Evolutionary conservation across 352 stramenopile genomes (phyloP).

Genomic region (Stramenopiles sp.): DNA sequence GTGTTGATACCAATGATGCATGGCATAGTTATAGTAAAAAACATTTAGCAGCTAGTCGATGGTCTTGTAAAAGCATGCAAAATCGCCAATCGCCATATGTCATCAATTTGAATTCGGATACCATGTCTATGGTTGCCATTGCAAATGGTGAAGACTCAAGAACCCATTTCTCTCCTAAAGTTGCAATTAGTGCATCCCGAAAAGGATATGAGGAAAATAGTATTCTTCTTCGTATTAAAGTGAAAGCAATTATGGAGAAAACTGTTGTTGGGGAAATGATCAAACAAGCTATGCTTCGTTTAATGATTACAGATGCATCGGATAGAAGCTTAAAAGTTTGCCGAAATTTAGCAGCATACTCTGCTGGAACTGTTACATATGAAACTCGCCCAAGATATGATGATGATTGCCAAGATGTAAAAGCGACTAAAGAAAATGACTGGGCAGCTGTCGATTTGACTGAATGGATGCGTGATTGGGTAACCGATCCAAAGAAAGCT

Average conservation of each 20-base stretch:
- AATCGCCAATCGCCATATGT: not conserved
- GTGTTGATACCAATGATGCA: not conserved
- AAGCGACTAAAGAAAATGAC: not conserved
- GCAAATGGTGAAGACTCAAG: not conserved
- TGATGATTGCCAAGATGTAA: not conserved
- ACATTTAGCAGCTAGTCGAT: not conserved
- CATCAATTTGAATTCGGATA: not conserved
- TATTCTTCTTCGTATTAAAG: not conserved
- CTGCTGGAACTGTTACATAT: not conserved
- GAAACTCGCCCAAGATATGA: not conserved
- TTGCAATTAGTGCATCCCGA: not conserved
- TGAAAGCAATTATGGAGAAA: not conserved
- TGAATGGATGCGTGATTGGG: conserved; percentile 1
- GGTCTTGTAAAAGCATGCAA: not conserved
- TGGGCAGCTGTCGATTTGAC: not conserved
- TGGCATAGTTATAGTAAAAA: not conserved
- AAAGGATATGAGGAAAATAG: not conserved
- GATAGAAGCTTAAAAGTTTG: not conserved
- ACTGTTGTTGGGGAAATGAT: conserved; percentile 2
- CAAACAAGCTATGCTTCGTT: not conserved
- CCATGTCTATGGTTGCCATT: not conserved
- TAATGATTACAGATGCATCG: not conserved
- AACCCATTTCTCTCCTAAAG: not conserved
- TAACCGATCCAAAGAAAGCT: not conserved
- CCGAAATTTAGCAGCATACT: not conserved